Base-by-base conservation (phyloP, 2,329 filamentous ascomycete species). In the Helicocarpus griseus region DNA sequence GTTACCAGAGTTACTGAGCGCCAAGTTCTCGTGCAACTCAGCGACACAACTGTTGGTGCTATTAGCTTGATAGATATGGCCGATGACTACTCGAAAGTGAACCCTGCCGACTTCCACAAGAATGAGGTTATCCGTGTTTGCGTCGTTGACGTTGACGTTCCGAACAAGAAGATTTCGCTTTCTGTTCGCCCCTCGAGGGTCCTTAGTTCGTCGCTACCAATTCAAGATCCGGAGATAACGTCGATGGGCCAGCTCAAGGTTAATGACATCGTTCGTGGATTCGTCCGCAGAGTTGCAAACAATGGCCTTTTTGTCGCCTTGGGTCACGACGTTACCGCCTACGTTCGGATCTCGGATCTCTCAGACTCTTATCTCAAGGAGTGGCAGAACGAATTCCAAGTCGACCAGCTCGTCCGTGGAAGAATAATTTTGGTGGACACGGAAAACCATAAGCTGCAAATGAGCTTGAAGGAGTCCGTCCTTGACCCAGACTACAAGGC, bases 291-390 rank as follows among this genome's bases (percentile, higher is more conserved):
- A 58, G 82, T 97, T 39, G 80, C 87, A 0, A 89, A 95, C 58
- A 91, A 89, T 65, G 93, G 93, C 49, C 69, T 98, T 1, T 95
- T 96, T 61, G 80, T 98, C 44, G 79, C 84, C 24, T 76, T 98
- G 2, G 89, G 90, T 40, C 86, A 87, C 17, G 82, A 85, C 56
- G 77, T 95, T 17, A 87, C 86, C 47, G 90, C 84, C 0, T 85
- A 90, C 61, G 86, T 95, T 45, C 85, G 87, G 59, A 85, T 97
- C 49, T 81, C 86, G 8, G 90, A 97, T 65, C 77, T 98, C 13
- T 95, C 90, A 0, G 93, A 98, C 65, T 79, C 81, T 6, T 98
- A 84, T 66, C 73, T 98, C 61, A 97, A 97, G 69, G 88, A 97
- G 55, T 98, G 93, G 93, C 94, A 95, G 72, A 81, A 87, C 33